Conservation (phyloP, 345 rosid genomes). For the Eucalyptus decipiens region DNA sequence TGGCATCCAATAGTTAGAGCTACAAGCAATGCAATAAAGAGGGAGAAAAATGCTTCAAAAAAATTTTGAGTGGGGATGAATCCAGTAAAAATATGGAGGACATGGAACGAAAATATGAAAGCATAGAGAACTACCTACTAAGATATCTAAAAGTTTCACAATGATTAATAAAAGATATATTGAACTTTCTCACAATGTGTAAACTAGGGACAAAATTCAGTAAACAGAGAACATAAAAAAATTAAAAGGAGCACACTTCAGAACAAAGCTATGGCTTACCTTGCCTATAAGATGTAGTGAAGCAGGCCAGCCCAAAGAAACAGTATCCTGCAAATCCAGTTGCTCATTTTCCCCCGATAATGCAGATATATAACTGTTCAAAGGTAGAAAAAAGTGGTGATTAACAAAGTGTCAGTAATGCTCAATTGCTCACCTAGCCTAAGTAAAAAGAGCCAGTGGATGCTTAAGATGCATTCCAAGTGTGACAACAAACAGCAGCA, state of each 20-base stretch:
- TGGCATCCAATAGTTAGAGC: neutral
- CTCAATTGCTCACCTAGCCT: neutral
- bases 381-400: neutral
- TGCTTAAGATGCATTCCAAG: neutral
- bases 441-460: neutral
- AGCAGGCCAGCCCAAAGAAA: conserved; percentile 92
- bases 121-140: neutral
- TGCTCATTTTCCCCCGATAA: conserved; percentile 43
- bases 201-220: neutral
- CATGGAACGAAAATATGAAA: neutral
- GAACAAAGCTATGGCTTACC: conserved; percentile 19
- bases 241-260: neutral
- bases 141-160: neutral
- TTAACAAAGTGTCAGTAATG: neutral
- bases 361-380: conserved; percentile 79
- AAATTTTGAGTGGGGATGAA: neutral
- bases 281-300: conserved; percentile 92
- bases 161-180: neutral
- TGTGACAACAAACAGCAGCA: neutral
- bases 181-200: neutral
- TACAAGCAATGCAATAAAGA: neutral
- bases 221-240: neutral
- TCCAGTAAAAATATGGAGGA: neutral
- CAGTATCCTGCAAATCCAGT: conserved; percentile 44
- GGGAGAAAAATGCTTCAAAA: neutral